phyloP scores from a whole-genome alignment of 306 rosid species.

The Medicago lupulina region DNA sequence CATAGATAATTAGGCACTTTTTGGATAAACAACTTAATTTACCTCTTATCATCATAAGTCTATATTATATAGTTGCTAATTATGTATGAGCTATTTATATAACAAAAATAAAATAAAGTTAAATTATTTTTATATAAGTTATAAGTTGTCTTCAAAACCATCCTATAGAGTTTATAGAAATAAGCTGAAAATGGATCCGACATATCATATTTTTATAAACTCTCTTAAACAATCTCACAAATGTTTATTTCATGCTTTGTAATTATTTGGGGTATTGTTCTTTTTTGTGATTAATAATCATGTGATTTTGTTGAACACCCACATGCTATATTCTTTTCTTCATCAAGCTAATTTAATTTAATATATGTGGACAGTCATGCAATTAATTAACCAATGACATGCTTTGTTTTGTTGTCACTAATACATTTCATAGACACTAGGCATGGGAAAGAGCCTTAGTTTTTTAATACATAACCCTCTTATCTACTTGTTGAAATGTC shows the following conservation, averaged over 20 bases:
- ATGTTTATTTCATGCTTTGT: slow-evolving; percentile 18
- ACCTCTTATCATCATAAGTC: no score
- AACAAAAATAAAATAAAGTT: no score
- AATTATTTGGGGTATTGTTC: slow-evolving; percentile 34
- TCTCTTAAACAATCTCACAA: no score
- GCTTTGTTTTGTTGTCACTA: slow-evolving; percentile 38
- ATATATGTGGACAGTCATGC: slow-evolving; percentile 35
- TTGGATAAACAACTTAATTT: background rate
- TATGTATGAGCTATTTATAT: background rate
- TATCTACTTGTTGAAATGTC: slow-evolving; percentile 25
- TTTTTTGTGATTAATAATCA: slow-evolving; percentile 51
- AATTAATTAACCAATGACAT: slow-evolving; percentile 20
- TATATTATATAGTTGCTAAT: background rate
- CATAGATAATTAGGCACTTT: slow-evolving; percentile 19
- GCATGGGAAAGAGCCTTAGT: slow-evolving; percentile 13
- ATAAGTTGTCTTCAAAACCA: no score
- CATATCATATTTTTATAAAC: no score
- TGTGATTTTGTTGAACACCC: slow-evolving; percentile 58
- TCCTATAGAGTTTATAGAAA: no score
- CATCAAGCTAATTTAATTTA: slow-evolving; percentile 39
- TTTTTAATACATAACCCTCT: slow-evolving; percentile 31
- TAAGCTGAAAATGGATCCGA: background rate
- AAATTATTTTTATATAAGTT: no score
- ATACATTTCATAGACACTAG: slow-evolving; percentile 38
- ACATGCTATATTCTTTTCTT: slow-evolving; percentile 57